A percentile compares a stretch with the other conserved stretches of the same genome.
Conservation (phyloP, 2,329 filamentous ascomycete species). For the Blastomyces gilchristii region DNA sequence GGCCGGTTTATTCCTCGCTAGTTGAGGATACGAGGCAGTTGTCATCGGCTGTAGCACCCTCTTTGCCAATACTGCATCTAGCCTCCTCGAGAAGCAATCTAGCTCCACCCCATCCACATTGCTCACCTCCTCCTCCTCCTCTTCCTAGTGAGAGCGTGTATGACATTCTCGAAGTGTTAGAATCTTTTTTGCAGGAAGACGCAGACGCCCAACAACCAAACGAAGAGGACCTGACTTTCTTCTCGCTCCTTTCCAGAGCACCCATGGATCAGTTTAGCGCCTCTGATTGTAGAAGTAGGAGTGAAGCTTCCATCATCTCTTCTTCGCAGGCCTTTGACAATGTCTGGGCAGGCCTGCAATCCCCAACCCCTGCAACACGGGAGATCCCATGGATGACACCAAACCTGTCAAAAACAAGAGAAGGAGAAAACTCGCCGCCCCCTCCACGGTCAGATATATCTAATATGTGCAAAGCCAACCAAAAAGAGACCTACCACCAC, state of each 20-base stretch:
- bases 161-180: not conserved
- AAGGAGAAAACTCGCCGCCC: not conserved
- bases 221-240: not conserved
- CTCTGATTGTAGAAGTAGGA: not conserved
- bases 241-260: not conserved
- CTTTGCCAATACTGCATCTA: not conserved
- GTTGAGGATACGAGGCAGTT: not conserved
- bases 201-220: not conserved
- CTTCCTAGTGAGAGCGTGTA: not conserved
- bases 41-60: not conserved
- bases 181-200: not conserved
- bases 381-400: not conserved
- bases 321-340: not conserved
- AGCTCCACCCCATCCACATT: not conserved
- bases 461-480: not conserved
- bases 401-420: not conserved
- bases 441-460: not conserved
- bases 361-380: no score
- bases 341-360: not conserved
- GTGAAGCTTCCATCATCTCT: not conserved
- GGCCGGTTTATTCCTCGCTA: slow-evolving; percentile 10
- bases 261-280: not conserved
- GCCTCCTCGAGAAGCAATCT: not conserved
- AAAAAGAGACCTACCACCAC: not conserved
- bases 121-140: not conserved